Conservation (phyloP, 2,329 filamentous ascomycete species). For the Clonostachys chloroleuca region DNA sequence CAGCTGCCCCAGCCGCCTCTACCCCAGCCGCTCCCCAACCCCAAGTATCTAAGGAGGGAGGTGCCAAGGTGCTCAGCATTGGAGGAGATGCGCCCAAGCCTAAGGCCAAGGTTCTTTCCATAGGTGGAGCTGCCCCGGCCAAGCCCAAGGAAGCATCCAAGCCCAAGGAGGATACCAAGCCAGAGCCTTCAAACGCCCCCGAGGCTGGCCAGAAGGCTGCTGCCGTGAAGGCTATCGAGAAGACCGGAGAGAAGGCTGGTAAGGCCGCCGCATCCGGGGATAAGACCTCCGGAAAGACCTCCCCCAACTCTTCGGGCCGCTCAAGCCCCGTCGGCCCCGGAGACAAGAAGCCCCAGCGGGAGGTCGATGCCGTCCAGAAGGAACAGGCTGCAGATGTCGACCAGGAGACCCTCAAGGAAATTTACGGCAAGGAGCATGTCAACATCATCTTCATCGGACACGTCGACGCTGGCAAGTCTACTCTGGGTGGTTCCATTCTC, state of each 20-base stretch:
- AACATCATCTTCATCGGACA: constrained; percentile 98
- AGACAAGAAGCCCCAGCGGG: constrained; percentile 52
- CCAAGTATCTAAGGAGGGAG: constrained; percentile 46
- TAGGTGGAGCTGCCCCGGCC: constrained; percentile 25
- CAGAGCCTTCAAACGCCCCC: constrained; percentile 41
- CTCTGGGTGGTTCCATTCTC: constrained; percentile 87
- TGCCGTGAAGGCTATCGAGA: constrained; percentile 86
- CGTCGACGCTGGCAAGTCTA: constrained; percentile 97
- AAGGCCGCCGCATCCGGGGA: constrained; percentile 33
- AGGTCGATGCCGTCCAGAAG: constrained; percentile 79
- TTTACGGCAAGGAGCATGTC: constrained; percentile 89
- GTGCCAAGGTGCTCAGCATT: constrained; percentile 65
- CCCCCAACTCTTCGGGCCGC: constrained; percentile 81
- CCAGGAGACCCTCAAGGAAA: constrained; percentile 76
- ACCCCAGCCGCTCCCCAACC: constrained; percentile 34
- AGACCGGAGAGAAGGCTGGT: constrained; percentile 66
- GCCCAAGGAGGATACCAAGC: constrained; percentile 45
- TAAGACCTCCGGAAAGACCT: constrained; percentile 63
- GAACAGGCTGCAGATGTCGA: constrained; percentile 74
- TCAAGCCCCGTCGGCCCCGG: constrained; percentile 67
- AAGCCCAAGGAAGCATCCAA: constrained; percentile 29
- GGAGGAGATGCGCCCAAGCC: constrained; percentile 57
- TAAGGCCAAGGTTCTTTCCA: constrained; percentile 41
- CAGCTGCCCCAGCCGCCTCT: constrained; percentile 18
- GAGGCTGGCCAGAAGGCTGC: constrained; percentile 80